phyloP scores from a whole-genome alignment of 2,329 filamentous ascomycete genomes.

The Calonectria pseudoreteaudii region DNA sequence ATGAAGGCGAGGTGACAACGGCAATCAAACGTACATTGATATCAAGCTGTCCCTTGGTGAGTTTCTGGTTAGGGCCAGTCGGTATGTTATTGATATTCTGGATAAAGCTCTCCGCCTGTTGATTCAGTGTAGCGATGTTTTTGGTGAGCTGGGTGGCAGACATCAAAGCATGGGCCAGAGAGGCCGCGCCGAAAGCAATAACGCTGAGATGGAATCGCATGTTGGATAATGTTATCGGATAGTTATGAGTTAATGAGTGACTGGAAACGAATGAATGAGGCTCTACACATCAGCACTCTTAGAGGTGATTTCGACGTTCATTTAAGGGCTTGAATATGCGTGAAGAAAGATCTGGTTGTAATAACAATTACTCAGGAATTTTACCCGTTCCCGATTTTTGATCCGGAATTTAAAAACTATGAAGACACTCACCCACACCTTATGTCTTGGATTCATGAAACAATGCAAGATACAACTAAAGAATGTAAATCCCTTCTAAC shows the following conservation, averaged over 20 bases:
- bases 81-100: not conserved
- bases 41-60: not conserved
- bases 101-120: not conserved
- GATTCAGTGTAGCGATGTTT: not conserved
- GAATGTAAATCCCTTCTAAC: not conserved
- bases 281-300: accelerated
- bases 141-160: not conserved
- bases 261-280: not conserved
- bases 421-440: not conserved
- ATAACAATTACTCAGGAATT: not conserved
- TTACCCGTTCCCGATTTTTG: not conserved
- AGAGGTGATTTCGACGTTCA: not conserved
- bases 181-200: not conserved
- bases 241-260: not conserved
- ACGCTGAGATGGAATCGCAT: not conserved
- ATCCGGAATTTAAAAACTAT: not conserved
- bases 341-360: too few species aligned
- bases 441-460: not conserved
- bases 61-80: not conserved
- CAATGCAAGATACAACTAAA: not conserved
- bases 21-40: not conserved
- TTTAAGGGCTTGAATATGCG: not conserved
- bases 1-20: not conserved
- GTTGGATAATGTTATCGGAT: not conserved
- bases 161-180: not conserved